Evolutionary conservation across 169 alveolate species (phyloP).

Genomic region (Eimeria brunetti): DNA sequence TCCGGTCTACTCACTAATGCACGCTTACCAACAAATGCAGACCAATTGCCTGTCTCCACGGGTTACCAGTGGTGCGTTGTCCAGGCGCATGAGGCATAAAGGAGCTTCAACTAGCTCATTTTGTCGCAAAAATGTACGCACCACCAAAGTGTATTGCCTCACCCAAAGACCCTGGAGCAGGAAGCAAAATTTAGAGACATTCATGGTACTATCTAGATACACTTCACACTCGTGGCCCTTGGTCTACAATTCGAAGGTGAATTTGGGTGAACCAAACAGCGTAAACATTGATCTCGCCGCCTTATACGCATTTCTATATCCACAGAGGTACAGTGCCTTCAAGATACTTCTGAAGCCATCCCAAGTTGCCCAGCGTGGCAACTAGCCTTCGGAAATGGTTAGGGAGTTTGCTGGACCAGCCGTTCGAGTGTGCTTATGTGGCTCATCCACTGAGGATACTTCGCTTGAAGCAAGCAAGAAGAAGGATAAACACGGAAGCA

Average conservation of each 20-base stretch:
- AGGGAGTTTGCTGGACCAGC: not conserved
- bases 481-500: not conserved
- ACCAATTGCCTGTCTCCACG: no score
- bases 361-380: not conserved
- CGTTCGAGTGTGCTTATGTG: not conserved
- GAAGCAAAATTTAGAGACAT: not conserved
- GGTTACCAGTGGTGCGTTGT: no score
- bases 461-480: not conserved
- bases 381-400: not conserved
- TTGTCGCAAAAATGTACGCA: no score
- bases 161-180: no score
- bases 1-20: not conserved
- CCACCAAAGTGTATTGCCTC: no score
- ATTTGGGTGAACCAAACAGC: not conserved
- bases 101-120: no score
- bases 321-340: not conserved
- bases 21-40: no score
- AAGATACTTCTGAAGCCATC: not conserved
- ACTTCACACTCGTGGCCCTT: no score
- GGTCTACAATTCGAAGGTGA: not conserved
- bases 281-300: not conserved
- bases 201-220: not conserved
- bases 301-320: not conserved
- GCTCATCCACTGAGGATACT: not conserved
- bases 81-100: no score